Base-by-base conservation (phyloP, 2,329 filamentous ascomycete genomes). In the Monilinia vaccinii-corymbosi region DNA sequence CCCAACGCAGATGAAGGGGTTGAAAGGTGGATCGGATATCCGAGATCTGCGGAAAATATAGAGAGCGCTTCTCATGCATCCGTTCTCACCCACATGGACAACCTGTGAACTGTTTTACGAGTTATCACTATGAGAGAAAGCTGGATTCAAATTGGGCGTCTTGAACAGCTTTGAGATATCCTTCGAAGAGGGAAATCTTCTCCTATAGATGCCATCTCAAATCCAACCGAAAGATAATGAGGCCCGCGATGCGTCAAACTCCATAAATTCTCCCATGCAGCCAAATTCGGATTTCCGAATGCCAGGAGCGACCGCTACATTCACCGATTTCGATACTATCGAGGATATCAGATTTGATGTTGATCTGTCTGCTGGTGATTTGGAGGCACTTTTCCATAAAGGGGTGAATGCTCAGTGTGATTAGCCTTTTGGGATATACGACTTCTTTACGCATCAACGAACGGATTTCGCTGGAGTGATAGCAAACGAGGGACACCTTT, bases 141-240 rank as follows among this genome's bases (percentile, higher is more conserved):
- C n/a, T n/a, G n/a, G n/a, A n/a, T n/a, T n/a, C n/a, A n/a, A n/a
- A n/a, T n/a, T n/a, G n/a, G n/a, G 42, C 65, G 65, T 1, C 51
- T 68, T 14, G 38, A 59, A 38, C 65, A 66, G 34, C 50, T 68
- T 18, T 45, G 34, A 58, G 45, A 58, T 50, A 57, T 57, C 16
- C 36, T 48, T 25, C 31, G 53, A 51, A 50, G 44, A 38, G 55
- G 38, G 28, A 25, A 38, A 45, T 18, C 23, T 46, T 21, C 42
- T 40, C 14, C 23, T 16, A 2, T 9, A 10, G 31, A 55, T 28
- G n/a, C 45, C 47, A 28, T 2, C 16, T 5, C 18, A 48, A 23
- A 38, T 36, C 8, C 34, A 31, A 3, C 14, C 28, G 5, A 8
- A 14, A 6, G 25, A 18, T 1, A 13, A 40, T 52, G 10, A 28